Evolutionary conservation across 148 eudicot species (phyloP).

Genomic region (Talinum fruticosum): DNA sequence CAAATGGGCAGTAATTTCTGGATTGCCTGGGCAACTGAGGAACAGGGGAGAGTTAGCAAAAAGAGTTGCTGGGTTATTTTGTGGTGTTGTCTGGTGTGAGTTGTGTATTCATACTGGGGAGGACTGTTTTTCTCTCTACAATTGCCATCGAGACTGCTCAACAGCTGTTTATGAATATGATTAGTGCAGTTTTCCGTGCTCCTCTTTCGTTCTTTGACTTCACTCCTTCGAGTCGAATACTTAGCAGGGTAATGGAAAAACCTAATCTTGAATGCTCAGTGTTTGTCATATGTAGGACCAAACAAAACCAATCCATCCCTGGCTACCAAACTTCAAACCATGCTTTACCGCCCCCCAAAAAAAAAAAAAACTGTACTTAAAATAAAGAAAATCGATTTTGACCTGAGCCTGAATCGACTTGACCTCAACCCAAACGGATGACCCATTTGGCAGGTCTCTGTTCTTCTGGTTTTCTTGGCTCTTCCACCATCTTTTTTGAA

Average conservation of each 20-base stretch:
- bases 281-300: background rate
- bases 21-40: slow-evolving; percentile 88
- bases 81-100: slow-evolving; percentile 67
- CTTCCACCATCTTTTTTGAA: background rate
- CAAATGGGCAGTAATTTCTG: slow-evolving; percentile 87
- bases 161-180: slow-evolving; percentile 60
- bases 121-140: slow-evolving; percentile 74
- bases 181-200: slow-evolving; percentile 64
- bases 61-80: slow-evolving; percentile 51
- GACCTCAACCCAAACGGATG: background rate
- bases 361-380: too few species aligned
- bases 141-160: slow-evolving; percentile 78
- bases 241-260: slow-evolving; percentile 52
- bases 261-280: background rate
- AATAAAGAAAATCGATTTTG: too few species aligned
- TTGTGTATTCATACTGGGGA: slow-evolving; percentile 72
- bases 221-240: slow-evolving; percentile 84
- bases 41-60: slow-evolving; percentile 43
- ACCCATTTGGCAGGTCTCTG: background rate
- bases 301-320: background rate
- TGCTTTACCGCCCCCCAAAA: background rate
- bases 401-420: too few species aligned
- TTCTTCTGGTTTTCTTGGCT: background rate
- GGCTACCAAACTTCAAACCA: background rate
- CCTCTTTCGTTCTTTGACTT: slow-evolving; percentile 81